These are phyloP conservation scores for Trichoderma oligosporum DNA, from an alignment of 2,329 filamentous ascomycete genomes.

Conservation along the genomic window DNA sequence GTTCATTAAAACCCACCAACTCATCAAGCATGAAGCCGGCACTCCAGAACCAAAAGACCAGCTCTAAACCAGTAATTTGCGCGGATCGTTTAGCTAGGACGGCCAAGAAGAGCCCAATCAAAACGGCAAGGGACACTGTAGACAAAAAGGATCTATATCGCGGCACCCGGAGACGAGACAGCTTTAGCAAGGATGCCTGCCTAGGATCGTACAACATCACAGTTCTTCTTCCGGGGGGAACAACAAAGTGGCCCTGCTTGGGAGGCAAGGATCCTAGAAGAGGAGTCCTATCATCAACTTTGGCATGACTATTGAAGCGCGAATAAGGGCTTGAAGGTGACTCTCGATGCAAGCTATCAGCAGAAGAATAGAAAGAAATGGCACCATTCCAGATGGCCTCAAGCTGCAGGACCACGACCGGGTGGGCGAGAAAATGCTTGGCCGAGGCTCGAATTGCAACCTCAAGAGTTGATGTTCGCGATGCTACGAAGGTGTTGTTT, in stretches of 20 bases:
- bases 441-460: constrained; percentile 89
- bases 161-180: constrained; percentile 85
- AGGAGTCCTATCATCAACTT: constrained; percentile 48
- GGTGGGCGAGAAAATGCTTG: constrained; percentile 88
- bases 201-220: constrained; percentile 87
- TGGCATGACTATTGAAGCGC: constrained; percentile 29
- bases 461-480: constrained; percentile 84
- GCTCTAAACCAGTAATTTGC: constrained; percentile 76
- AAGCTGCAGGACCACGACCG: constrained; percentile 88
- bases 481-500: constrained; percentile 53
- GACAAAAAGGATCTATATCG: constrained; percentile 89
- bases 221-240: constrained; percentile 58
- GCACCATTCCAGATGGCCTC: constrained; percentile 96
- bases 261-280: constrained; percentile 41
- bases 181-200: constrained; percentile 85
- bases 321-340: constrained; percentile 26
- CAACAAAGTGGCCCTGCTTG: constrained; percentile 33
- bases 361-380: constrained; percentile 88
- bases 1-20: constrained; percentile 92
- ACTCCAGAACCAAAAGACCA: constrained; percentile 97
- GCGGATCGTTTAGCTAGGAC: constrained; percentile 73
- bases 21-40: constrained; percentile 96
- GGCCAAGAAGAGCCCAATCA: constrained; percentile 80
- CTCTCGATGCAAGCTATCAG: constrained; percentile 75
- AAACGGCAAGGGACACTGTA: constrained; percentile 77